A percentile compares a stretch with the other conserved stretches of the same genome.
These are phyloP conservation scores for Boletus fagicola DNA, from an alignment of 768 basidiomycete genomes.

Conservation along the genomic window DNA sequence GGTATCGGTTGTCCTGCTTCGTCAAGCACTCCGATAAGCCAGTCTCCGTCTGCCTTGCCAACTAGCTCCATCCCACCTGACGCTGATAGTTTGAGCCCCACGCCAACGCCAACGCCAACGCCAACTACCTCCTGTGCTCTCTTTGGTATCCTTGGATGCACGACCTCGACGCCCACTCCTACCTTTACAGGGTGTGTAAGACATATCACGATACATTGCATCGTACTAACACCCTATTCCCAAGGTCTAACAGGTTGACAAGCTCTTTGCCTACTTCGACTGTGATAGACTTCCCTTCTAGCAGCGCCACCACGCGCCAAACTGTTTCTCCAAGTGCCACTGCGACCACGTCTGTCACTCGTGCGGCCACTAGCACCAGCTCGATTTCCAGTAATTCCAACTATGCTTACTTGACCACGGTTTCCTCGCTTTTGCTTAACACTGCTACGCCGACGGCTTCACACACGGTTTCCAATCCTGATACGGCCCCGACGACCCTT, in stretches of 20 bases:
- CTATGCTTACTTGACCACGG: conserved; percentile 36
- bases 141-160: conserved; percentile 18
- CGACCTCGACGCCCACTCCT: conserved; percentile 10
- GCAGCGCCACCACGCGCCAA: conserved; percentile 5
- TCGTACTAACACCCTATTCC: neutral
- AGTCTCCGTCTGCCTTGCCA: conserved; percentile 2
- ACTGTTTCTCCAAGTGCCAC: conserved; percentile 8
- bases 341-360: conserved; percentile 4
- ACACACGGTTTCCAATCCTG: conserved; percentile 37
- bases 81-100: neutral
- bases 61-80: neutral
- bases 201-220: neutral
- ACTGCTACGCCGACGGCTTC: conserved; percentile 20
- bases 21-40: conserved; percentile 9
- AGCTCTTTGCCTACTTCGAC: conserved; percentile 18
- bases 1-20: conserved; percentile 17
- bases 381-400: conserved; percentile 21
- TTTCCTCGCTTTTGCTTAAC: conserved; percentile 34
- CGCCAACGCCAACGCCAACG: conserved; percentile 2
- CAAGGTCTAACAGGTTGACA: conserved; percentile 3
- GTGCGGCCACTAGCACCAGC: conserved; percentile 15
- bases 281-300: conserved; percentile 33
- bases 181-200: conserved; percentile 14
- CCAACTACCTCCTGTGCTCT: conserved; percentile 19
- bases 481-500: conserved; percentile 34